Evolutionary conservation across 2,329 filamentous ascomycete species (phyloP), one percentile per base, ranked within the genome.

Genomic region (Thelonectria blattea): DNA sequence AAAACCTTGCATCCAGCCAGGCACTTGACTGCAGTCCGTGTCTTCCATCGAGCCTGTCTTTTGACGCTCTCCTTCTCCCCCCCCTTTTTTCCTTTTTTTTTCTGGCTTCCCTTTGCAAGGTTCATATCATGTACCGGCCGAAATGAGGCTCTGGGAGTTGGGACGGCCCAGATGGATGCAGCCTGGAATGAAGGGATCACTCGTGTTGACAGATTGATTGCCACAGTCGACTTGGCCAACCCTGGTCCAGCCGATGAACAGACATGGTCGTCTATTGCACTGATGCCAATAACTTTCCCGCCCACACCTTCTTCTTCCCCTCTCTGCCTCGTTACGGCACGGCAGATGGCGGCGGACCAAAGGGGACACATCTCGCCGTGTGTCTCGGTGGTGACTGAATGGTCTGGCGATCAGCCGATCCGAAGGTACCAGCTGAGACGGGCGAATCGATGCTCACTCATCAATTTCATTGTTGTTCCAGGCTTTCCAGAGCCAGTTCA

Each of bases 361-460:
- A 30, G 45, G n/a, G 62, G 60, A 57, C 58, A 60, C 27, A 30
- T 30, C 27, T 30, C 27, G 27, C 8, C 27, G 5, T 30, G 34
- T 61, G 58, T 68, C 67, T 67, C 55, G 61, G 58, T 46, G 58
- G 58, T 64, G 60, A 51, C 64, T 68, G 60, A 51, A 65, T 68
- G 47, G 56, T 51, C 58, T 56, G 57, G 58, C 60, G 56, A 62
- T 64, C 65, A 63, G 60, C 54, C 61, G 62, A 65, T 56, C 58
- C 52, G 56, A 66, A 58, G 43, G 14, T 32, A 52, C 59, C 48
- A 58, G 50, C 61, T 62, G 52, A 56, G 53, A 58, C 58, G 32
- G 41, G 50, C 42, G 51, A 41, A 54, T 59, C 52, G 56, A 20
- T 27, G 30, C 47, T 53, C 43, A 42, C 15, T 39, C 34, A 46